These are phyloP conservation scores for Poterioochromonas sp. DNA, from an alignment of 352 stramenopile genomes.

Conservation along the genomic window DNA sequence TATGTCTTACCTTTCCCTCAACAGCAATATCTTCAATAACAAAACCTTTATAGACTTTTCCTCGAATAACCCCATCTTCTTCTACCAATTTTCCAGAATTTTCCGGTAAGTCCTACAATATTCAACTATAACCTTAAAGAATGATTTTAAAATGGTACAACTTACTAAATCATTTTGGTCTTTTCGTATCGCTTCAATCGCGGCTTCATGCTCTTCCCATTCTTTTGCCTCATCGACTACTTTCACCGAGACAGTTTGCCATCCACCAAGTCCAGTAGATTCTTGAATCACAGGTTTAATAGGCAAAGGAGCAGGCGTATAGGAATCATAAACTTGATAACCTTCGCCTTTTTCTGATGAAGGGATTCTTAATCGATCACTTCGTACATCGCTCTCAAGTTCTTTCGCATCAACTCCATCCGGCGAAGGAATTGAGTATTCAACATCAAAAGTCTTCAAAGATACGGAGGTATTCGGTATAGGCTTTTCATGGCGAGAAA, in stretches of 20 bases:
- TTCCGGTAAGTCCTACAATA: no score
- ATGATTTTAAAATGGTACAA: no score
- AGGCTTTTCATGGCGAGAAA: background rate
- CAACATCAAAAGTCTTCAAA: slow-evolving; percentile 26
- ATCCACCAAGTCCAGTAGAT: slow-evolving; percentile 33
- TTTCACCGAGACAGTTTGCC: slow-evolving; percentile 36
- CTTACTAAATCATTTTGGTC: no score
- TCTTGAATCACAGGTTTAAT: background rate
- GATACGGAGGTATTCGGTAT: slow-evolving; percentile 11
- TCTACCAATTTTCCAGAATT: no score
- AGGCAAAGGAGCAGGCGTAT: background rate
- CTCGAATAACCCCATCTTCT: no score
- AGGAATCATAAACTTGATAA: background rate
- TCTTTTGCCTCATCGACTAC: slow-evolving; percentile 33
- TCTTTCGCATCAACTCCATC: background rate
- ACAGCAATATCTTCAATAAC: no score
- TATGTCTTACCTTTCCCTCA: no score
- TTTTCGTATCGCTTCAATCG: no score
- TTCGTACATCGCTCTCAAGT: background rate
- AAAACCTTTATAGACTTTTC: no score
- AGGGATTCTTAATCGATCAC: slow-evolving; percentile 5
- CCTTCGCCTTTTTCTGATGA: no score
- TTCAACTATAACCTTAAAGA: no score
- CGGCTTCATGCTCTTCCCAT: background rate
- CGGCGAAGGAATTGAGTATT: background rate